Conservation (phyloP, 2,329 filamentous ascomycete genomes). For the Aureobasidium sp. region DNA sequence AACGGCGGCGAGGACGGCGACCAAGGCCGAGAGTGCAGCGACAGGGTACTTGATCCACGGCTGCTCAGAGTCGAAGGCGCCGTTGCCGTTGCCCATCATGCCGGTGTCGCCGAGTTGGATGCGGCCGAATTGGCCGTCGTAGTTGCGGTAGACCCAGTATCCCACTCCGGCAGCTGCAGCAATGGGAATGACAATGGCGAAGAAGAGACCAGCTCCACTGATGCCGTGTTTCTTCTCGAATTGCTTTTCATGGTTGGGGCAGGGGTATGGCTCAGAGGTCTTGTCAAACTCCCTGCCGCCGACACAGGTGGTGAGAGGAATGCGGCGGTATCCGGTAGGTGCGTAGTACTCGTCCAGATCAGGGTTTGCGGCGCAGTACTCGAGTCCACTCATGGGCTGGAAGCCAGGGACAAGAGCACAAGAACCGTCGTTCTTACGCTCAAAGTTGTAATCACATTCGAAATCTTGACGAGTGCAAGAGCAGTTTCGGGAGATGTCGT, state of each 20-base stretch:
- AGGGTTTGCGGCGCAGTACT: slow-evolving; percentile 53
- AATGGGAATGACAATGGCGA: slow-evolving; percentile 72
- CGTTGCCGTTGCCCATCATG: slow-evolving; percentile 26
- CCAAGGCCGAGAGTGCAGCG: slow-evolving; percentile 38
- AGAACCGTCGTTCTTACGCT: slow-evolving; percentile 65
- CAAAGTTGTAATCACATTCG: slow-evolving; percentile 95
- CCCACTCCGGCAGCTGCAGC: slow-evolving; percentile 61
- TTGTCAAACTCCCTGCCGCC: slow-evolving; percentile 70
- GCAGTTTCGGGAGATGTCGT: slow-evolving; percentile 66
- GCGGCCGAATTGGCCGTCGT: slow-evolving; percentile 83
- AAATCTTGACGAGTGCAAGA: slow-evolving; percentile 76
- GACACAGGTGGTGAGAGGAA: slow-evolving; percentile 79
- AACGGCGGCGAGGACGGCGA: slow-evolving; percentile 45
- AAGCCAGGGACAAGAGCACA: slow-evolving; percentile 71
- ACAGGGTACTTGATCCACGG: slow-evolving; percentile 72
- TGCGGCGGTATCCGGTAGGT: slow-evolving; percentile 77
- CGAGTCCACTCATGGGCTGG: slow-evolving; percentile 50
- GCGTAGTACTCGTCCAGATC: slow-evolving; percentile 71
- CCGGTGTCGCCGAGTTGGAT: slow-evolving; percentile 67
- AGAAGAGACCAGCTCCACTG: slow-evolving; percentile 69
- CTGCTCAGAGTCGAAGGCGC: slow-evolving; percentile 55
- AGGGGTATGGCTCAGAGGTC: slow-evolving; percentile 51
- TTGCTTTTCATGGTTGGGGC: slow-evolving; percentile 72
- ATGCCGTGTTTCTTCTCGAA: slow-evolving; percentile 64
- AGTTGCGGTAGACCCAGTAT: slow-evolving; percentile 77